Evolutionary conservation across 371 early-diverging fungal genomes (phyloP).

Genomic region (Mortierella sp.): DNA sequence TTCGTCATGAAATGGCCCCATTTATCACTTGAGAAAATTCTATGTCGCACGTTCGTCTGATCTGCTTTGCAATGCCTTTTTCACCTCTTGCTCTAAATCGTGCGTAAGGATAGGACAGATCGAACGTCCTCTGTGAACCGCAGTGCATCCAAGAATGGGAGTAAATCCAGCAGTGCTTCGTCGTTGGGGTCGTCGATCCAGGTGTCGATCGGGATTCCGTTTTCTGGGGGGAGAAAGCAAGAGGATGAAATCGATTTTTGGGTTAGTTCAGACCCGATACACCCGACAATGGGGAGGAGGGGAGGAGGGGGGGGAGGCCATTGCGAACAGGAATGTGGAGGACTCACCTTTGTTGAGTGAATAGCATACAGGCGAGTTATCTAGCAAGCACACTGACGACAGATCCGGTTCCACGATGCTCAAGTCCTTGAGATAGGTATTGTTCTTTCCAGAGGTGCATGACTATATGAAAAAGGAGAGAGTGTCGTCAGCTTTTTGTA

Average conservation of each 20-base stretch:
- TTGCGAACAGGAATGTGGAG: neutral
- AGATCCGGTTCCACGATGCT: slow-evolving; percentile 84
- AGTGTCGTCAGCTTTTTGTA: neutral
- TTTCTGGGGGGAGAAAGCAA: slow-evolving; percentile 61
- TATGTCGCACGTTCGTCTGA: no score
- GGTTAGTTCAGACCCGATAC: neutral
- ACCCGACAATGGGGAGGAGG: neutral
- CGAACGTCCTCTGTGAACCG: slow-evolving; percentile 88
- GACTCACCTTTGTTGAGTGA: slow-evolving; percentile 81
- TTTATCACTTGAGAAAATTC: no score
- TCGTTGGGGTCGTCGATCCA: slow-evolving; percentile 87
- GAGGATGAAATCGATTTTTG: neutral
- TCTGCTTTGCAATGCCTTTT: no score
- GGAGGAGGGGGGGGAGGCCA: neutral
- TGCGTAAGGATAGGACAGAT: slow-evolving; percentile 55
- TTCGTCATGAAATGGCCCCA: no score
- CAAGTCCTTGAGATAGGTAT: slow-evolving; percentile 91
- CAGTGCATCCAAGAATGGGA: slow-evolving; percentile 88
- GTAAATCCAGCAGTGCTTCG: slow-evolving; percentile 83
- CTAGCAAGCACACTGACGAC: slow-evolving; percentile 88
- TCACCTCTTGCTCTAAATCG: no score
- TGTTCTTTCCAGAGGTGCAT: slow-evolving; percentile 56
- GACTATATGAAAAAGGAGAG: slow-evolving; percentile 2
- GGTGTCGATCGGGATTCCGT: slow-evolving; percentile 85
- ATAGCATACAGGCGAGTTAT: slow-evolving; percentile 91